phyloP scores from a whole-genome alignment of 2,329 filamentous ascomycete species.

The Penicillium sp. region DNA sequence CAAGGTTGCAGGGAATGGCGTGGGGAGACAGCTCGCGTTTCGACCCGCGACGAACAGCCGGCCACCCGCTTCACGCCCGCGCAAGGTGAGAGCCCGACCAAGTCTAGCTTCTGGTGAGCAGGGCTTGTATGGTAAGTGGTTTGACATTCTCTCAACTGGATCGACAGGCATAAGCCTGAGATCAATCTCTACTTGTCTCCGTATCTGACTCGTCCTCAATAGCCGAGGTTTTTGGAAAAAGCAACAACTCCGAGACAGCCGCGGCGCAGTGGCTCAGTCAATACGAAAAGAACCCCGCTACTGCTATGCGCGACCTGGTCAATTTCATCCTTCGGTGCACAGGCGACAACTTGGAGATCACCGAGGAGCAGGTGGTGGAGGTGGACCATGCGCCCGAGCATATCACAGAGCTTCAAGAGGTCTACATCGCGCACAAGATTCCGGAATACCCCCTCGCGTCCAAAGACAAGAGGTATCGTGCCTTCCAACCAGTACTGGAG shows the following conservation, averaged over 20 bases:
- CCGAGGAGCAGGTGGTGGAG: slow-evolving; percentile 77
- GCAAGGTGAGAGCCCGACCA: slow-evolving; percentile 48
- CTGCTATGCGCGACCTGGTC: slow-evolving; percentile 53
- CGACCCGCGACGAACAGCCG: slow-evolving; percentile 46
- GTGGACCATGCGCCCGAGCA: slow-evolving; percentile 76
- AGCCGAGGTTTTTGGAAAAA: slow-evolving; percentile 57
- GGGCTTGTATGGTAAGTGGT: slow-evolving; percentile 51
- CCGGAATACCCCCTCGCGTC: slow-evolving; percentile 89
- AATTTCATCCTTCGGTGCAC: slow-evolving; percentile 62
- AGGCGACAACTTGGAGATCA: slow-evolving; percentile 74
- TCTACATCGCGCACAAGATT: slow-evolving; percentile 76
- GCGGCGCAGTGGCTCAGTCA: slow-evolving; percentile 53
- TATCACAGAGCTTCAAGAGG: slow-evolving; percentile 76
- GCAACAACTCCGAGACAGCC: slow-evolving; percentile 50
- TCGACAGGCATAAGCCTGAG: too few species aligned
- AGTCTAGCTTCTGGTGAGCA: slow-evolving; percentile 48
- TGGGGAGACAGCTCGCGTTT: slow-evolving; percentile 48
- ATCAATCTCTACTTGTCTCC: too few species aligned
- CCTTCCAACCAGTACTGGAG: slow-evolving; percentile 71
- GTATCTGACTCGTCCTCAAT: slow-evolving; percentile 20
- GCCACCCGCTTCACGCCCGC: slow-evolving; percentile 41
- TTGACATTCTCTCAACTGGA: background rate
- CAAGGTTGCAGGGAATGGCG: slow-evolving; percentile 48
- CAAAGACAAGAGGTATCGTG: slow-evolving; percentile 66
- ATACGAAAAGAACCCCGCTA: slow-evolving; percentile 51